phyloP scores from a whole-genome alignment of 345 rosid species.

The Lumnitzera littorea region DNA sequence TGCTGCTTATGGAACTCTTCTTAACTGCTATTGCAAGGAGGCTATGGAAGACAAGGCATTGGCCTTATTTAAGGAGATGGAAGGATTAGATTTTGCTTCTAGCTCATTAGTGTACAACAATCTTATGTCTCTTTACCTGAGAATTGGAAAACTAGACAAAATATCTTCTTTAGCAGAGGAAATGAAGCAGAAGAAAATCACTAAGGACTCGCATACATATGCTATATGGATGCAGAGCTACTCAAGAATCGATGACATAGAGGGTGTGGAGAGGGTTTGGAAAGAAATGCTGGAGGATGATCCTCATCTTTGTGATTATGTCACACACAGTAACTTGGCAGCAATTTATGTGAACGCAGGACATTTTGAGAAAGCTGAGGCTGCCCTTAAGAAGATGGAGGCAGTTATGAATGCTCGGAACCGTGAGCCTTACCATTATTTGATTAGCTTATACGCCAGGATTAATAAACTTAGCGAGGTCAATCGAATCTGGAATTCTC shows the following conservation, averaged over 20 bases:
- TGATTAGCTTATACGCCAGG: conserved; percentile 60
- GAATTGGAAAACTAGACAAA: conserved; percentile 48
- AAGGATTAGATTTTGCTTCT: conserved; percentile 25
- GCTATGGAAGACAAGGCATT: conserved; percentile 44
- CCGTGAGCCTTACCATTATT: conserved; percentile 62
- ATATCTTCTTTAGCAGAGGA: conserved; percentile 33
- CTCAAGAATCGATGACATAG: conserved; percentile 37
- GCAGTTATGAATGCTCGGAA: conserved; percentile 24
- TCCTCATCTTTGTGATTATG: conserved; percentile 39
- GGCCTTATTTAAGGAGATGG: conserved; percentile 49
- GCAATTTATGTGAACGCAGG: conserved; percentile 56
- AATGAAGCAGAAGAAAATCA: conserved; percentile 44
- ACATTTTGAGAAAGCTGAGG: conserved; percentile 53
- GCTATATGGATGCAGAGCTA: conserved; percentile 54
- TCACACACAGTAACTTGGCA: conserved; percentile 44
- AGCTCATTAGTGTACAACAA: conserved; percentile 43
- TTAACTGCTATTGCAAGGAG: conserved; percentile 54
- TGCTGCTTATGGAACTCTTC: conserved; percentile 41
- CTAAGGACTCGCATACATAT: conserved; percentile 26
- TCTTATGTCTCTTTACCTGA: conserved; percentile 49
- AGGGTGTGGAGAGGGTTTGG: conserved; percentile 39
- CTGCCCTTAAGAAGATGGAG: conserved; percentile 55
- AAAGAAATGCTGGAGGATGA: conserved; percentile 31
- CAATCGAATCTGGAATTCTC: conserved; percentile 44
- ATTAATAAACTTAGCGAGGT: conserved; percentile 46